phyloP scores from a whole-genome alignment of 2,329 filamentous ascomycete genomes.

The Fusarium verrucosum region DNA sequence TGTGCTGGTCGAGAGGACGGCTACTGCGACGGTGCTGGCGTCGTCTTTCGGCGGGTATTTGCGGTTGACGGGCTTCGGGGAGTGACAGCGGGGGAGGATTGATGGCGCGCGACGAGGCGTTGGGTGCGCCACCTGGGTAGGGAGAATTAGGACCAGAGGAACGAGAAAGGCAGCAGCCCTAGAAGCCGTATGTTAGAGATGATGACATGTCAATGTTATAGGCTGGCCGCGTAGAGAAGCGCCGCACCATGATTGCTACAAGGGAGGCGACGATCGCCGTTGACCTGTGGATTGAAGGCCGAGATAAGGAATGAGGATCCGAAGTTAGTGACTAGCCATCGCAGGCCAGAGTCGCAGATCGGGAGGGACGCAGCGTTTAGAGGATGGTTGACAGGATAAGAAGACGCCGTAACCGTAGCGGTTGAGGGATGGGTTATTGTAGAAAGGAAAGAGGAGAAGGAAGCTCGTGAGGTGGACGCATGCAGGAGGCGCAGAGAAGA shows the following conservation, averaged over 20 bases:
- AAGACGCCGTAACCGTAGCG: neutral
- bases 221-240: neutral
- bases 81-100: conserved; percentile 54
- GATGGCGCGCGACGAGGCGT: conserved; percentile 64
- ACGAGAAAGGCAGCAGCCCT: conserved; percentile 68
- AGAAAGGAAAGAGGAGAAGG: conserved; percentile 2
- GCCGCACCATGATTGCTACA: conserved; percentile 36
- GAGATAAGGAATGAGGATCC: conserved; percentile 29
- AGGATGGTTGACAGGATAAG: neutral
- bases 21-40: conserved; percentile 48
- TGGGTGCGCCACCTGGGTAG: conserved; percentile 60
- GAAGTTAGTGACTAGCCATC: conserved; percentile 37
- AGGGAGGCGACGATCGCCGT: conserved; percentile 18
- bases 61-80: conserved; percentile 42
- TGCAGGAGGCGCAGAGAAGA: conserved; percentile 22
- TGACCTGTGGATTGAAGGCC: conserved; percentile 18
- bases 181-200: conserved; percentile 29
- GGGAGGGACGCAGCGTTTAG: too few species aligned
- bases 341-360: conserved; percentile 29
- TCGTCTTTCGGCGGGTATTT: conserved; percentile 42
- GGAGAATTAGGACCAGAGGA: conserved; percentile 63
- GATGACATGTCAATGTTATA: neutral
- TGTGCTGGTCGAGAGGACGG: conserved; percentile 67
- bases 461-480: conserved; percentile 5
- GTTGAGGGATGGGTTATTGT: neutral